Evolutionary conservation across 2,329 filamentous ascomycete species (phyloP).

Genomic region (Chaetothyriales sp.): DNA sequence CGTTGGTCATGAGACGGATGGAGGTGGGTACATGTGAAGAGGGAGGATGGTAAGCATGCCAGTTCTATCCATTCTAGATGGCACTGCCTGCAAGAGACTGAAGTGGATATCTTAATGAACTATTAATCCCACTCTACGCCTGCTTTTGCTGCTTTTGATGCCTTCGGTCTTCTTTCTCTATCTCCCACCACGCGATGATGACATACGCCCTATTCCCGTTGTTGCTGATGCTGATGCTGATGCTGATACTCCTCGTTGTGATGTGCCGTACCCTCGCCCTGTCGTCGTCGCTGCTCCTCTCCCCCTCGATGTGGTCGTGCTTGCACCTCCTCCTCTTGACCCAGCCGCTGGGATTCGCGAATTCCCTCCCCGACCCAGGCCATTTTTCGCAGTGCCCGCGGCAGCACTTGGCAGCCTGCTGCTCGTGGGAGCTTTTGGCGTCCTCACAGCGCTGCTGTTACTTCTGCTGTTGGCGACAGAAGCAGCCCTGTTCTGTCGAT

Average conservation of each 20-base stretch:
- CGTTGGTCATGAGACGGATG: background rate
- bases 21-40: background rate
- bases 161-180: too few species aligned
- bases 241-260: background rate
- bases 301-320: too few species aligned
- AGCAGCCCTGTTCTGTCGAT: background rate
- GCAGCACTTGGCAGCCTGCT: background rate
- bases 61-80: too few species aligned
- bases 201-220: background rate
- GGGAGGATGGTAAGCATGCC: background rate
- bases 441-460: background rate
- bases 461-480: background rate
- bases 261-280: too few species aligned
- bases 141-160: too few species aligned
- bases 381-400: background rate
- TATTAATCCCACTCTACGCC: too few species aligned
- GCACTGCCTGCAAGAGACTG: too few species aligned
- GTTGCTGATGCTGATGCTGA: too few species aligned
- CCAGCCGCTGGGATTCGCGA: background rate
- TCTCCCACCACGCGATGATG: too few species aligned
- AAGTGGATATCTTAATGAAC: too few species aligned
- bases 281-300: too few species aligned
- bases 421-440: slow-evolving; percentile 6
- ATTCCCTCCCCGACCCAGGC: background rate
- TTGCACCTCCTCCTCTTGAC: background rate